Evolutionary conservation across 1,139 yeast genomes (phyloP).

Genomic region (Zygoascus meyerae): DNA sequence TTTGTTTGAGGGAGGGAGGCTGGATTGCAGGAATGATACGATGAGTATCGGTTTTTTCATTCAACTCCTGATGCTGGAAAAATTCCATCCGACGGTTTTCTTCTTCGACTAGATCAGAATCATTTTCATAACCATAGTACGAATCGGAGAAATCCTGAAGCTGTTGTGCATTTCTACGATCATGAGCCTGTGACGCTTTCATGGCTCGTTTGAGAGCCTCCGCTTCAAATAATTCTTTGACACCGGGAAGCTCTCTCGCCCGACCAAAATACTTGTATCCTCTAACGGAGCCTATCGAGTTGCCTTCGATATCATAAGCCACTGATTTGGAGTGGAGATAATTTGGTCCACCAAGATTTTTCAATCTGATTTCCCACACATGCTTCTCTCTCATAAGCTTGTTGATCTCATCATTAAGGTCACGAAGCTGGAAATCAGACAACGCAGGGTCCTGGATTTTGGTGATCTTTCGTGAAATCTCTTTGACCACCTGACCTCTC

Average conservation of each 20-base stretch:
- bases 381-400: conserved; percentile 58
- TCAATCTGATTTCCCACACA: conserved; percentile 75
- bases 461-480: conserved; percentile 56
- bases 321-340: conserved; percentile 28
- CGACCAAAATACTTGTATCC: conserved; percentile 78
- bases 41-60: conserved; percentile 14
- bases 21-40: conserved; percentile 15
- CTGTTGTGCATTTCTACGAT: conserved; percentile 21
- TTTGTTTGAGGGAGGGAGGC: conserved; percentile 40
- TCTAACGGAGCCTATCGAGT: conserved; percentile 33
- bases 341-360: conserved; percentile 66
- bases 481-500: conserved; percentile 60
- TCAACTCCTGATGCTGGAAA: neutral
- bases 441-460: conserved; percentile 59
- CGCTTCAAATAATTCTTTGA: conserved; percentile 44
- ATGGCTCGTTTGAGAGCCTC: conserved; percentile 23
- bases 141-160: conserved; percentile 30
- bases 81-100: conserved; percentile 18
- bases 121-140: conserved; percentile 47
- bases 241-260: conserved; percentile 77
- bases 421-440: conserved; percentile 59
- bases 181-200: conserved; percentile 20
- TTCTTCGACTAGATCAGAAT: conserved; percentile 28
- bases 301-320: conserved; percentile 28
- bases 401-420: conserved; percentile 71